Percentiles rank a stretch among this genome's conserved stretches.
These are phyloP conservation scores for Stromatinia cepivora DNA, from an alignment of 2,329 filamentous ascomycete genomes.

Conservation along the genomic window DNA sequence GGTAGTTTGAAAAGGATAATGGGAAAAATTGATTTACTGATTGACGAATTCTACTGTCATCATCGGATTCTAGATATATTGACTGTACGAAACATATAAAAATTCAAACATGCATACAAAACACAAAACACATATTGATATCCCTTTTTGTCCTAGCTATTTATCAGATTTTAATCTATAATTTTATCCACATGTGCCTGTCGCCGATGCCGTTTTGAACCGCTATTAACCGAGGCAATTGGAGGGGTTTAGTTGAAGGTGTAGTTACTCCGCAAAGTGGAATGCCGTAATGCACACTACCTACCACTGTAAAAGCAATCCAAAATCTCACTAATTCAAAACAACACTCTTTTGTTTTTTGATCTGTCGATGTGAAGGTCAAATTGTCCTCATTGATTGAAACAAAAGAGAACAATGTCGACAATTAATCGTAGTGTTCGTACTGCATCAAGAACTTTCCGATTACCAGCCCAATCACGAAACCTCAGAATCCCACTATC, in stretches of 20 bases:
- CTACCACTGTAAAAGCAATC: neutral
- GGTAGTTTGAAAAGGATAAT: neutral
- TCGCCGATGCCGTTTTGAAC: conserved; percentile 6
- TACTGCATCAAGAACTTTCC: conserved; percentile 37
- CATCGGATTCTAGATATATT: neutral
- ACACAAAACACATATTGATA: neutral
- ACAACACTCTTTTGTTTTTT: neutral
- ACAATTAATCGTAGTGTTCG: conserved; percentile 39
- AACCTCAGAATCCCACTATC: conserved; percentile 36
- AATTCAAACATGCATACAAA: neutral
- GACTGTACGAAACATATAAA: neutral
- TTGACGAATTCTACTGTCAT: no score
- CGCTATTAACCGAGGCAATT: conserved; percentile 21
- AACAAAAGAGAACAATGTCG: conserved; percentile 36
- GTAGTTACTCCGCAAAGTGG: neutral
- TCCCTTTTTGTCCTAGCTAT: neutral
- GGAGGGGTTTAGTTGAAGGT: conserved; percentile 9
- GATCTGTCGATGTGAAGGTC: neutral
- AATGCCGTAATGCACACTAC: neutral
- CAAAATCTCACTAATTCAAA: conserved; percentile 2
- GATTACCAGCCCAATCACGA: conserved; percentile 37
- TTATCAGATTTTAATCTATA: neutral
- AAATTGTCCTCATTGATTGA: neutral
- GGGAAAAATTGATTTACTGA: neutral
- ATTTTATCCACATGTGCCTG: neutral